These are phyloP conservation scores for Clathrus columnatus DNA, from an alignment of 768 basidiomycete genomes.

Conservation along the genomic window DNA sequence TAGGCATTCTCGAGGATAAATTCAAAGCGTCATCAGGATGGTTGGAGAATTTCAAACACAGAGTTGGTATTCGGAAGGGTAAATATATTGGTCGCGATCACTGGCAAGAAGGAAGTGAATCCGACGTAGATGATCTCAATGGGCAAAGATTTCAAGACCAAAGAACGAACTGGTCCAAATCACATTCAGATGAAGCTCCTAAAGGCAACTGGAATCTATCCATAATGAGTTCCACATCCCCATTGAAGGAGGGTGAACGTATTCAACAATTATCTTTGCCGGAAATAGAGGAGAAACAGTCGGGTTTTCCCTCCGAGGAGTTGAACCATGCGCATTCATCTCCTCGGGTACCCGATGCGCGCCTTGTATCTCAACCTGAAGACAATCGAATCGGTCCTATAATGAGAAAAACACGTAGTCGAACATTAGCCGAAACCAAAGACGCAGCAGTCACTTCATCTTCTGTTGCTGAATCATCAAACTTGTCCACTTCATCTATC, in stretches of 20 bases:
- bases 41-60: slow-evolving; percentile 87
- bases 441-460: not conserved
- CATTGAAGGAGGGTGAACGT: not conserved
- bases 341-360: not conserved
- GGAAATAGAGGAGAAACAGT: not conserved
- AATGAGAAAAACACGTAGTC: slow-evolving; percentile 10
- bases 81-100: slow-evolving; percentile 11
- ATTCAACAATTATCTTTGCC: not conserved
- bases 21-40: slow-evolving; percentile 92
- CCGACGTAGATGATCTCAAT: slow-evolving; percentile 1
- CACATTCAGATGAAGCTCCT: not conserved
- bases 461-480: not conserved
- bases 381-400: not conserved
- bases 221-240: not conserved
- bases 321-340: not conserved
- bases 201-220: not conserved
- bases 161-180: not conserved
- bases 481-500: too few relatives aligned
- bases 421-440: slow-evolving; percentile 5
- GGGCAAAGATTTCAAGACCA: not conserved
- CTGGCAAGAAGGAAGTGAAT: slow-evolving; percentile 5
- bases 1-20: slow-evolving; percentile 53
- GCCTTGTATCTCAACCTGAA: not conserved
- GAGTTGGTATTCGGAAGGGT: slow-evolving; percentile 67
- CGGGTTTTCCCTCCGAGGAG: not conserved